Evolutionary conservation across 768 basidiomycete species (phyloP), one percentile per base, ranked within the genome.

Genomic region (Dendrothele bispora): DNA sequence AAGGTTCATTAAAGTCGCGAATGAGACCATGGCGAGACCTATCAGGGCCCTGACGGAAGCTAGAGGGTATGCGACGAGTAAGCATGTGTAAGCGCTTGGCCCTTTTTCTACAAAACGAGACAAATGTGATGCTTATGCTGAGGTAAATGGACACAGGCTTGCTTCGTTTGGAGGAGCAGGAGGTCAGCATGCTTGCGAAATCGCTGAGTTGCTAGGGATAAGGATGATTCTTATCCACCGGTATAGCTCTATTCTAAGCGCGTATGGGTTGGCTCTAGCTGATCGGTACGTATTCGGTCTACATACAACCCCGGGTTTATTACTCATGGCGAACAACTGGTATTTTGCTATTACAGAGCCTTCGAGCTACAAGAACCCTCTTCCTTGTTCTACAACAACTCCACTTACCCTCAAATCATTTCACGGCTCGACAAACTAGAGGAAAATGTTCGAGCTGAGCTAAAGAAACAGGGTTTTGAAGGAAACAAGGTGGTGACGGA

Each of bases 1-100:
- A 40, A 91, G 93, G 4, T 97, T 94, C 66, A 87, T 98, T 69
- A 91, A 94, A 60, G 93, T 95, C 8, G 94, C 94, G 7, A 97
- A 97, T 56, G 95, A 98, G 71, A 94, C 91, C 0, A 98, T 98
- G 94, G 88, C 86, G 54, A 73, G 95, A 39, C 95, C 95, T 7
- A 95, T 98, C 48, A 83, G 95, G 3, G 84, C 91, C 2, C 65
- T 95, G 54, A 97, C 94, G 0, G 94, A 97, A 64, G 91, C 92
- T 2, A 74, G 89, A 36, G 94, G 94, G 21, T 81, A 91, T 64
- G 86, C 90, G 3, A 88, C 88, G 0, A 77, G 82, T 1, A 84
- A 83, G 55, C 94, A 97, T 59, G 66, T 75, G 79, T 78, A 61
- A 11, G 70, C 51, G 26, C n/a, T 39, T 22, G 26, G 21, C 17